Evolutionary conservation across 1,139 yeast genomes (phyloP).

Genomic region (Geotrichum citri-aurantii): DNA sequence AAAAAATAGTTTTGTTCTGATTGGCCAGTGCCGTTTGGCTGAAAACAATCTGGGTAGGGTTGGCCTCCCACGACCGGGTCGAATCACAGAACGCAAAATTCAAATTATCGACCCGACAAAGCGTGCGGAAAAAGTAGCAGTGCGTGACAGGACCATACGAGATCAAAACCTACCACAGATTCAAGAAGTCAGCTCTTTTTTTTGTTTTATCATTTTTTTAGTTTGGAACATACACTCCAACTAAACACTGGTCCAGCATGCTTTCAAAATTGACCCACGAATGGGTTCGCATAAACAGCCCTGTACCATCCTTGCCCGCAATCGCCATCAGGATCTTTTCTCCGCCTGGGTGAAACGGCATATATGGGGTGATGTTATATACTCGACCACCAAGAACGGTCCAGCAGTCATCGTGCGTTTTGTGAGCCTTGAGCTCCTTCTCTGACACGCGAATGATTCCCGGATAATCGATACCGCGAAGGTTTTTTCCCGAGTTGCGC

Average conservation of each 20-base stretch:
- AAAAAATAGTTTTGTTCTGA: background rate
- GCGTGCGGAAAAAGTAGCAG: background rate
- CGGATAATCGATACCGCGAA: constrained; percentile 33
- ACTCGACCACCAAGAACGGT: constrained; percentile 74
- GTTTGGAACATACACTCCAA: constrained; percentile 48
- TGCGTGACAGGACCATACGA: no score
- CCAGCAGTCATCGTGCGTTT: constrained; percentile 68
- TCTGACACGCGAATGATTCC: constrained; percentile 46
- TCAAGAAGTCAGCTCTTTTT: background rate
- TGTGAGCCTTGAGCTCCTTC: constrained; percentile 59
- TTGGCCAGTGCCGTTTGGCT: background rate
- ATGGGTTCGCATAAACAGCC: constrained; percentile 73
- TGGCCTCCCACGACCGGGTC: background rate
- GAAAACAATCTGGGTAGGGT: background rate
- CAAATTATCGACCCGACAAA: background rate
- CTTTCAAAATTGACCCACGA: constrained; percentile 84
- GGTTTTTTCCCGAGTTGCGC: constrained; percentile 42
- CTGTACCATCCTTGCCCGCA: constrained; percentile 83
- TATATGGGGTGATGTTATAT: constrained; percentile 75
- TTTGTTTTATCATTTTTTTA: background rate
- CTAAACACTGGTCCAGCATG: constrained; percentile 68
- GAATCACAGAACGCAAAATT: background rate
- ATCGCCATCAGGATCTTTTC: constrained; percentile 66
- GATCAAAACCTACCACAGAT: no score
- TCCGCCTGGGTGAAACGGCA: constrained; percentile 93